Base-by-base conservation (phyloP, 768 basidiomycete species). In the Hygrocybe coccinea region DNA sequence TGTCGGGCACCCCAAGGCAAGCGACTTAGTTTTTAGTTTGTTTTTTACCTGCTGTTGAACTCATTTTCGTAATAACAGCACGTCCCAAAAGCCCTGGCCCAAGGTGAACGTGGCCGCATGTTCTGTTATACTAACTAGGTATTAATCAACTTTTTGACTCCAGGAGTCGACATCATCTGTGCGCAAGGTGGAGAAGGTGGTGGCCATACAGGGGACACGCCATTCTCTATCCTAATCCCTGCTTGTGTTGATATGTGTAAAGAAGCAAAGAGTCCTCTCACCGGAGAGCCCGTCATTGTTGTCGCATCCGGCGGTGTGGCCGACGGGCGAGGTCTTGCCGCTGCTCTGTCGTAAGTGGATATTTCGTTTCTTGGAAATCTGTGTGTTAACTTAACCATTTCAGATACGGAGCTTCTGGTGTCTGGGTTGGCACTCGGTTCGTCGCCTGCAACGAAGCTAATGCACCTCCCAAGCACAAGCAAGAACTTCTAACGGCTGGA, bases 141-240 rank as follows among this genome's bases (percentile, higher is more conserved):
- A 29, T 29, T 8, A 29, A 29, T 8, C 29, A 29, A 29, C 29
- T 29, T 29, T 3, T 8, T 29, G n/a, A n/a, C 29, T 29, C 3
- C 29, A 29, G 29, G 94, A 36, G 88, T 91, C 34, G 94, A 97
- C 64, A 75, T 97, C 57, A 95, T 97, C 66, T 97, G 94, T 64
- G 92, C 92, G 2, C 93, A 95, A 71, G 93, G 87, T 2, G 90
- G 91, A 24, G 94, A 97, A 72, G 94, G 89, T 37, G 91, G 92
- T 50, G 90, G 89, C 12, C 84, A 85, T 75, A 95, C 94, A 0
- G 94, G 94, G 19, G 85, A 89, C 59, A 83, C 85, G 6, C 82
- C 92, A 1, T 85, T 88, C 3, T 85, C 86, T 12, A 81, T 97
- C 65, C 82, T 97, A 61, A 91, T 97, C 57, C 92, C 93, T 8